These are phyloP conservation scores for Syzygium syzygioides DNA, from an alignment of 441 rosid genomes.

Conservation along the genomic window DNA sequence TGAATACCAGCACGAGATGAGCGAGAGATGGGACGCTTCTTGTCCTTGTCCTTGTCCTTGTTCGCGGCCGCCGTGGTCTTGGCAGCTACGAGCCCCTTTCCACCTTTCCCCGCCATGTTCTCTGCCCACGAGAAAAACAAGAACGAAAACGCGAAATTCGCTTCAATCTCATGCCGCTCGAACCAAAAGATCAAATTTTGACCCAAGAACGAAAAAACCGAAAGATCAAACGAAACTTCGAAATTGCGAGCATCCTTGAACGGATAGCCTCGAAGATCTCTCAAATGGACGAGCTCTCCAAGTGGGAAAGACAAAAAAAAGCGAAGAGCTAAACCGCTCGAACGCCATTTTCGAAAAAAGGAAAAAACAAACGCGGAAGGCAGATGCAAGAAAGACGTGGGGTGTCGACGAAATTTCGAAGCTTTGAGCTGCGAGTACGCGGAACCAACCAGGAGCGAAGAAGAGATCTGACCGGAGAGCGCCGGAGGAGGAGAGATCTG, in stretches of 20 bases:
- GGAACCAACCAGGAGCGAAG: background rate
- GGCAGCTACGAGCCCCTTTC: slow-evolving; percentile 83
- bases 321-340: background rate
- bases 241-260: background rate
- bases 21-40: slow-evolving; percentile 79
- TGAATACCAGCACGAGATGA: slow-evolving; percentile 97
- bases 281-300: background rate
- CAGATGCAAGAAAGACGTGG: background rate
- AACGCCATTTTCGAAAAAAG: background rate
- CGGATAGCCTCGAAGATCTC: background rate
- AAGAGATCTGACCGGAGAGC: background rate
- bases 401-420: background rate
- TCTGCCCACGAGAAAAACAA: background rate
- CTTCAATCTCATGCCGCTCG: background rate
- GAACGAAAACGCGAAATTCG: background rate
- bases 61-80: slow-evolving; percentile 80
- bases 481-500: background rate
- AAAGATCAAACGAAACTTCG: background rate
- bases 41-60: slow-evolving; percentile 64
- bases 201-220: too few relatives aligned
- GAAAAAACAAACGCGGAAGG: background rate
- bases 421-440: background rate
- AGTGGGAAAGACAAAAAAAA: background rate
- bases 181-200: background rate
- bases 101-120: slow-evolving; percentile 94